Evolutionary conservation across 2,329 filamentous ascomycete species (phyloP).

Genomic region (Alternaria ventricosa): DNA sequence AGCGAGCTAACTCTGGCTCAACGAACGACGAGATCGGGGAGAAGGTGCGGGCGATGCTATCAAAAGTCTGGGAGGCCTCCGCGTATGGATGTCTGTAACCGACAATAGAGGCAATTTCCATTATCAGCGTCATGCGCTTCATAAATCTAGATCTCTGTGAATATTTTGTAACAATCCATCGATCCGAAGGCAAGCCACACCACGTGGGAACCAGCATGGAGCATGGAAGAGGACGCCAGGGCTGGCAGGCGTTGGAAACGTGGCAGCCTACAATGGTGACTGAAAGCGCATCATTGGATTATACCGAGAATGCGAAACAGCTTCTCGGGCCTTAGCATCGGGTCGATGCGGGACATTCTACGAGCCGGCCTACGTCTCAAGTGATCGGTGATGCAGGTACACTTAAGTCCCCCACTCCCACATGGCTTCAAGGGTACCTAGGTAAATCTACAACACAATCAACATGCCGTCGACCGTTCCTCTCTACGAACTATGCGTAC

Average conservation of each 20-base stretch:
- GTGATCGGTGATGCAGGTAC: not conserved
- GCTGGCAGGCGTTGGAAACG: not conserved
- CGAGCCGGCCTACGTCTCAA: not conserved
- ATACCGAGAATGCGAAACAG: not conserved
- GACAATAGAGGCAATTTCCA: not conserved
- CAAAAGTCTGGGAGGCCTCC: not conserved
- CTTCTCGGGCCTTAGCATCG: not conserved
- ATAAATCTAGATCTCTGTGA: not conserved
- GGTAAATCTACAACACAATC: not conserved
- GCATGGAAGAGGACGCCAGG: not conserved
- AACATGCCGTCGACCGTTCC: not conserved
- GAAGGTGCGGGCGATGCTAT: not conserved
- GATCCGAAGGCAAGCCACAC: not conserved
- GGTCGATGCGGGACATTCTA: not conserved
- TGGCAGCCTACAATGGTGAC: not conserved
- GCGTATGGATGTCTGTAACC: not conserved
- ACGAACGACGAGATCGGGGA: not conserved
- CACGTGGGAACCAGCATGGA: not conserved
- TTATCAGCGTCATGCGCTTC: not conserved
- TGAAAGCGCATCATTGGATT: not conserved
- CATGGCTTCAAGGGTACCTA: not conserved
- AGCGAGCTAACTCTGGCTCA: not conserved
- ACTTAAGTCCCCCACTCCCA: not conserved
- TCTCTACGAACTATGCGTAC: not conserved
- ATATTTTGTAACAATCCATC: not conserved